phyloP scores from a whole-genome alignment of 257 asterid species.

The Fraxinus quadrangulata region DNA sequence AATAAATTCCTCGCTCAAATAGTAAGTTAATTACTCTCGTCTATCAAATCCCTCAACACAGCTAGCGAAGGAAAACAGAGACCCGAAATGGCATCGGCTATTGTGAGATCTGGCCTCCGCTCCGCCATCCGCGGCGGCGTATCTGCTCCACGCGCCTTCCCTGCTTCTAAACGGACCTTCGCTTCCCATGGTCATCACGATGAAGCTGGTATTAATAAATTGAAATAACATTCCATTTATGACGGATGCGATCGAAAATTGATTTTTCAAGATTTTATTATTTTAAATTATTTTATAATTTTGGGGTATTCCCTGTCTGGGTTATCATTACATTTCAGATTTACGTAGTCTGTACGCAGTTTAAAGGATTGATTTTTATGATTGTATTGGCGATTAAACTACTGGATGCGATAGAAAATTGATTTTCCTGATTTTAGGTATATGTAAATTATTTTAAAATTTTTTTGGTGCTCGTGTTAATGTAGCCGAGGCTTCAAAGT shows the following conservation, averaged over 20 bases:
- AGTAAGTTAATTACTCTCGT: too few species aligned
- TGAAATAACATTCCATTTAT: not conserved
- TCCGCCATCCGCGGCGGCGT: slow-evolving; percentile 74
- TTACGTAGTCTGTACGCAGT: not conserved
- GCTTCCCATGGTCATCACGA: slow-evolving; percentile 65
- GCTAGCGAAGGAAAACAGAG: not conserved
- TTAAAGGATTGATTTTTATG: not conserved
- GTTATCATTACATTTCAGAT: slow-evolving; percentile 10
- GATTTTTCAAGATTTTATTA: not conserved
- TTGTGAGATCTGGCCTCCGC: slow-evolving; percentile 79
- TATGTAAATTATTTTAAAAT: not conserved
- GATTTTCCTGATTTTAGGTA: not conserved
- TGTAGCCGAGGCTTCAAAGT: slow-evolving; percentile 81
- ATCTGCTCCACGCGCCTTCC: slow-evolving; percentile 42
- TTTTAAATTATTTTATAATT: not conserved
- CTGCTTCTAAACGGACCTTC: slow-evolving; percentile 59
- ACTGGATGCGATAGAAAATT: slow-evolving; percentile 6
- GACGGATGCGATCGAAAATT: slow-evolving; percentile 7
- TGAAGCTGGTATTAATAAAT: slow-evolving; percentile 70
- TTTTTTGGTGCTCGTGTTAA: not conserved
- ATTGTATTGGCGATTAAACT: slow-evolving; percentile 11
- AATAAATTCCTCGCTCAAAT: too few species aligned
- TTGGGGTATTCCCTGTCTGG: not conserved
- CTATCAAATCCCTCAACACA: too few species aligned
- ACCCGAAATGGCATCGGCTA: slow-evolving; percentile 73